Conservation (phyloP, 768 basidiomycete species). For the Mrakia frigida region DNA sequence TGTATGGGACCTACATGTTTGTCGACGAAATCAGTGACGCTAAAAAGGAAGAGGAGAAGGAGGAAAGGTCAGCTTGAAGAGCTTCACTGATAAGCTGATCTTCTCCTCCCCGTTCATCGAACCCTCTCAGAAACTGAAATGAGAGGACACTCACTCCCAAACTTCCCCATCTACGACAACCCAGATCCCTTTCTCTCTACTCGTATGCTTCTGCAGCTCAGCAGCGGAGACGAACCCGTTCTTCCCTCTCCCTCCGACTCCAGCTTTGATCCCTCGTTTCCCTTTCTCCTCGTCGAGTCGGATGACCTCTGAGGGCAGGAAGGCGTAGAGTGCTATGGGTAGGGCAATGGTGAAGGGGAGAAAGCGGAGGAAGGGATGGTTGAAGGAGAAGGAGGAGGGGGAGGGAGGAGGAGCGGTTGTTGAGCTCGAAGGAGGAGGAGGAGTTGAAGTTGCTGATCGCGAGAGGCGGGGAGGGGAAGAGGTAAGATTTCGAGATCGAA, state of each 20-base stretch:
- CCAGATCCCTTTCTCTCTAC: conserved; percentile 8
- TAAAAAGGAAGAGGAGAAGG: background rate
- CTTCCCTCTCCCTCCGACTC: too few species aligned
- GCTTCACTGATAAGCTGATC: background rate
- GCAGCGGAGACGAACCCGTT: background rate
- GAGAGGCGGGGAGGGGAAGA: background rate
- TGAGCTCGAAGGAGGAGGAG: background rate
- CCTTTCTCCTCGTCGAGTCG: background rate
- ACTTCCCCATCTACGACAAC: conserved; percentile 13
- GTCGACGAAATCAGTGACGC: conserved; percentile 8
- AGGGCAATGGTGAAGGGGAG: background rate
- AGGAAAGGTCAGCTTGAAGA: background rate
- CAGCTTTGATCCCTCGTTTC: background rate
- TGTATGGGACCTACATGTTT: background rate
- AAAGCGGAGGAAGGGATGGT: background rate
- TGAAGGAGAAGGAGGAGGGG: background rate
- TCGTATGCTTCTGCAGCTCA: background rate
- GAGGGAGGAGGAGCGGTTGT: background rate
- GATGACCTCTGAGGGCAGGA: background rate
- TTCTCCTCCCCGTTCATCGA: too few species aligned
- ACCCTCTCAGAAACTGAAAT: background rate
- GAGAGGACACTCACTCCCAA: conserved; percentile 7
- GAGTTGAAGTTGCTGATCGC: background rate
- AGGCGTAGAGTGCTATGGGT: background rate
- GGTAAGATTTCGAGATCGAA: background rate